Base-by-base conservation (phyloP, 176 grass and related monocot genomes). In the Cenchrus fungigraminus region DNA sequence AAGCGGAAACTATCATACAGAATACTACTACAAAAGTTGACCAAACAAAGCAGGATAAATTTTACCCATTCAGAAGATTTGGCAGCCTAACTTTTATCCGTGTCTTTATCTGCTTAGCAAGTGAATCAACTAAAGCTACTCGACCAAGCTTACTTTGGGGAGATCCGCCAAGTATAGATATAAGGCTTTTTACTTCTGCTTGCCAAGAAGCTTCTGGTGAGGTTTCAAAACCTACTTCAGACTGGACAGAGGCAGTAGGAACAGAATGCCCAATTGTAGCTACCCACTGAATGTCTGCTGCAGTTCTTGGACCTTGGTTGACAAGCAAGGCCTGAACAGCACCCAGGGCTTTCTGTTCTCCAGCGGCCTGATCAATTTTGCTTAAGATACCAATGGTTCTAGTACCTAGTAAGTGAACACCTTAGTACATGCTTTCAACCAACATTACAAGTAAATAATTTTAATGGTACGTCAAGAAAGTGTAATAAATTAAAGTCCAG, bases 311-410 rank as follows among this genome's bases (percentile, higher is more conserved):
- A 13, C 94, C 91, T 90, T 94, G 87, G 60, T 85, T 83, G 47
- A 76, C 71, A 74, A 97, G 89, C 34, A 97, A 81, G 40, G 91
- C 89, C 80, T 88, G 91, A 64, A 97, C 94, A 78, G 94, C 94
- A 47, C 83, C 83, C 54, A 97, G 83, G 79, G 78, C 85, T 92
- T 90, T 97, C 79, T 89, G 91, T 37, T 97, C 94, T 73, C 76
- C 89, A 70, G 91, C 80, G 80, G 89, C 87, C 72, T 94, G 94
- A 88, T 97, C 94, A 64, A 90, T 78, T 91, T 97, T 97, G 79
- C 94, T 94, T 65, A 97, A 85, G 73, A 97, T 80, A 65, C 94
- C 94, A 43, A 97, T 86, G 19, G 91, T 97, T 86, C 91, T 97
- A 78, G 85, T 97, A 83, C 94, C 94, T 97, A 68, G 82, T 61